phyloP scores from a whole-genome alignment of 495 filamentous ascomycete species.

The Neurospora pannonica region DNA sequence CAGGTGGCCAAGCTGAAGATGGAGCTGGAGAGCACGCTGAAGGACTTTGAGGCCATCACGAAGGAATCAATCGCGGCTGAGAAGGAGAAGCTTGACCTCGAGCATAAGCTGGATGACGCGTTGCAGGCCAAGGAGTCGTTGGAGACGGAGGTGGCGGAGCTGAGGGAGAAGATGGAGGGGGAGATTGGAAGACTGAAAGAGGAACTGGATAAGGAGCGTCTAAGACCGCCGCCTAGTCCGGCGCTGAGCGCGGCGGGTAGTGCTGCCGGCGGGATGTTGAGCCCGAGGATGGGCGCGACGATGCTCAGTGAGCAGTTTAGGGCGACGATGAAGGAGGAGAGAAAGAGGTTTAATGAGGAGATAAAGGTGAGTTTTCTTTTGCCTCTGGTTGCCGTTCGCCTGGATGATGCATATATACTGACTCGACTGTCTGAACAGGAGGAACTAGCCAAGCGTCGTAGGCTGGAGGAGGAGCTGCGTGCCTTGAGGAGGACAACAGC shows the following conservation, averaged over 20 bases:
- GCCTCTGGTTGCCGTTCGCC: too few relatives aligned
- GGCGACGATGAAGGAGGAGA: constrained; percentile 38
- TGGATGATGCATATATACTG: neutral
- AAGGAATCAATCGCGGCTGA: constrained; percentile 79
- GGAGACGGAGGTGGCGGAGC: constrained; percentile 25
- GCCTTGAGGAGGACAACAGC: constrained; percentile 22
- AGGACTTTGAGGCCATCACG: constrained; percentile 81
- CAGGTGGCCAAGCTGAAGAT: constrained; percentile 58
- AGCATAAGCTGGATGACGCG: constrained; percentile 43
- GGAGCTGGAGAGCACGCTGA: constrained; percentile 73
- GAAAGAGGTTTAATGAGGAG: constrained; percentile 43
- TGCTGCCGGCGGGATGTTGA: neutral
- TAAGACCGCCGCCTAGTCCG: constrained; percentile 20
- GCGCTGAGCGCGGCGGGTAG: constrained; percentile 1
- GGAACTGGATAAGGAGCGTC: constrained; percentile 33
- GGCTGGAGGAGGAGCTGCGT: constrained; percentile 37
- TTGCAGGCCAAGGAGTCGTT: constrained; percentile 20
- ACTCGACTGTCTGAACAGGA: constrained; percentile 21
- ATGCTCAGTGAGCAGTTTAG: constrained; percentile 33
- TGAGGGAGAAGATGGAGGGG: constrained; percentile 23
- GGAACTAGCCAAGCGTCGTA: constrained; percentile 36
- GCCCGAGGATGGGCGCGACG: constrained; percentile 16
- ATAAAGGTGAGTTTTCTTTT: constrained; percentile 28
- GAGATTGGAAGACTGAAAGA: constrained; percentile 32
- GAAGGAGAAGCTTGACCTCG: constrained; percentile 70